These are phyloP conservation scores for Tolypocladium ovalisporum DNA, from an alignment of 2,329 filamentous ascomycete species.

Conservation along the genomic window DNA sequence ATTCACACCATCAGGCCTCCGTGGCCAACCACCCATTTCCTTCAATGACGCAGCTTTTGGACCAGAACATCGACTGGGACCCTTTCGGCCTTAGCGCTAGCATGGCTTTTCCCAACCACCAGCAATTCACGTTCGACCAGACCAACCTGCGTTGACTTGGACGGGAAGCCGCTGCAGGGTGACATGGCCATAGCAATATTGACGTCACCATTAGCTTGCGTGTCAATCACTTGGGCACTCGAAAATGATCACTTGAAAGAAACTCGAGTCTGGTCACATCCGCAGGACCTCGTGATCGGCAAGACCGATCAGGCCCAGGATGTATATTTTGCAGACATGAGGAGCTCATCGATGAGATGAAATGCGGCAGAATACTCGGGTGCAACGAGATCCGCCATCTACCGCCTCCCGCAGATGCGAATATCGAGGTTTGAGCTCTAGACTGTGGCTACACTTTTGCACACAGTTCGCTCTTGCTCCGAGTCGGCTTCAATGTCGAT, in stretches of 20 bases:
- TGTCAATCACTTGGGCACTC: background rate
- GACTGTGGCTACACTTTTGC: background rate
- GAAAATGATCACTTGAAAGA: background rate
- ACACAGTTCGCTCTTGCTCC: background rate
- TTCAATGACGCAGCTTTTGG: conserved; percentile 51
- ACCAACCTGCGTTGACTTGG: conserved; percentile 36
- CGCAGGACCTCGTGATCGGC: background rate
- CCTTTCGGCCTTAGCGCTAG: conserved; percentile 88
- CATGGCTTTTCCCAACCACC: conserved; percentile 86
- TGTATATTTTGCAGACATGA: background rate
- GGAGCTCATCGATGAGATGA: background rate
- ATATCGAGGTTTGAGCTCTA: background rate
- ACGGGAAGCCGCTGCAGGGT: background rate
- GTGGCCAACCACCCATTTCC: conserved; percentile 39
- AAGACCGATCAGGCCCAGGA: background rate
- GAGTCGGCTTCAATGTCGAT: background rate
- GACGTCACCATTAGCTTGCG: background rate
- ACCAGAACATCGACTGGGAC: conserved; percentile 83
- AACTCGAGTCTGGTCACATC: background rate
- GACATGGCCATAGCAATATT: background rate
- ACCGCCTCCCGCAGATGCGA: too few relatives aligned
- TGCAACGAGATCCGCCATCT: background rate
- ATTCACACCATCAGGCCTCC: conserved; percentile 20
- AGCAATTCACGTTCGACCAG: conserved; percentile 65
- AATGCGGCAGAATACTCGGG: background rate